Base-by-base conservation (phyloP, 331 rosid genomes). In the Phaseolus coccineus region DNA sequence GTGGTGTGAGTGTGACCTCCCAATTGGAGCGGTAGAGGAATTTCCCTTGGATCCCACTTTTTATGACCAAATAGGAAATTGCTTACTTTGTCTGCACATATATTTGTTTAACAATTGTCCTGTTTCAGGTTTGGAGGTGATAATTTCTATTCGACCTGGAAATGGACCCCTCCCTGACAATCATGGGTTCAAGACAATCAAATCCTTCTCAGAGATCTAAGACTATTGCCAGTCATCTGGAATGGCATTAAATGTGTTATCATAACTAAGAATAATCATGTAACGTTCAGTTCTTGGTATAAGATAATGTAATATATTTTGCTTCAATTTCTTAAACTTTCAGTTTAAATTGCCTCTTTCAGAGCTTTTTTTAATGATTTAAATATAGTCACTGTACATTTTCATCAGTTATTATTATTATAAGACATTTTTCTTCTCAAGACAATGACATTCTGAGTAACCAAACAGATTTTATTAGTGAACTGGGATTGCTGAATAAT, bases 81-180 rank as follows among this genome's bases (percentile, higher is more conserved):
- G 6, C 58, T 48, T 69, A 59, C 58, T 73, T 80, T 73, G 69
- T 77, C 59, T 58, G 46, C 57, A 58, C 59, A 12, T 83, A 0
- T 6, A 69, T 63, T 71, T 59, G 59, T 30, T 37, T 73, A 25
- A 73, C 63, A 59, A 69, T 57, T 69, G 82, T 67, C 69, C 3
- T 69, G 73, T 82, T 71, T 71, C 90, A 95, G 97, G 98, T 64
- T 86, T 92, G 94, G 94, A 90, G 84, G 97, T 88, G 82, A 73
- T 89, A 28, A 66, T 95, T 79, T 88, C 97, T 33, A 83, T 92
- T 85, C 88, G 98, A 77, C 98, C 98, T 12, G 98, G 97, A 83
- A 95, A 95, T 81, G 96, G 89, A 71, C 90, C 97, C 67, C 96
- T 95, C 84, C 97, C 97, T 28, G 94, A 89, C 56, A 87, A 87